A percentile compares a stretch with the other conserved stretches of the same genome.
Conservation (phyloP, 2,329 filamentous ascomycete genomes). For the Triangularia verruculosa region DNA sequence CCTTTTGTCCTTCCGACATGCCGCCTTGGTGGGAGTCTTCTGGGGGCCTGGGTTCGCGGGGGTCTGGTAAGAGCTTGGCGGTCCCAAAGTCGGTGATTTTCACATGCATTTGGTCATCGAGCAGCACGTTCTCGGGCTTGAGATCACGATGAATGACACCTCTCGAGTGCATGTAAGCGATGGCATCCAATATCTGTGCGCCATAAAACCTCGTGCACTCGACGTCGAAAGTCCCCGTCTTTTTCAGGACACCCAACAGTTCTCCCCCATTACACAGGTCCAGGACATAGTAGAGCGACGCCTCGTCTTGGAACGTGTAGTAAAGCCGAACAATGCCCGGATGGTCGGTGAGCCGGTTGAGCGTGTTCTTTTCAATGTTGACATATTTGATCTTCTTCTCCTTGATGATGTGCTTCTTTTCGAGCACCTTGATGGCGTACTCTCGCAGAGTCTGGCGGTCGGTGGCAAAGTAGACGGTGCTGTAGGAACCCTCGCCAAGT, state of each 20-base stretch:
- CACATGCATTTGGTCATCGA: constrained; percentile 94
- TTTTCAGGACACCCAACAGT: constrained; percentile 87
- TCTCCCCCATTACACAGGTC: constrained; percentile 92
- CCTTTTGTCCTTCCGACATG: constrained; percentile 61
- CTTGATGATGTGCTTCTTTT: constrained; percentile 99
- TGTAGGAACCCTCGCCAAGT: constrained; percentile 95
- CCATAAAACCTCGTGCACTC: constrained; percentile 94
- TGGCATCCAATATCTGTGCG: constrained; percentile 91
- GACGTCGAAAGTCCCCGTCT: constrained; percentile 88
- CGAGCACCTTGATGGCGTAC: constrained; percentile 96
- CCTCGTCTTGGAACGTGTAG: constrained; percentile 97
- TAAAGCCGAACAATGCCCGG: constrained; percentile 95
- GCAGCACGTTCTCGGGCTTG: constrained; percentile 93
- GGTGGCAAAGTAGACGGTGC: constrained; percentile 87
- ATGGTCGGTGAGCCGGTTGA: constrained; percentile 94
- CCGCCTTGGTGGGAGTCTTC: constrained; percentile 36
- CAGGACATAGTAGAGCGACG: constrained; percentile 93
- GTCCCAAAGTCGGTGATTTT: constrained; percentile 99
- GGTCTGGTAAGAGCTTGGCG: constrained; percentile 79
- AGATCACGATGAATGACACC: constrained; percentile 95
- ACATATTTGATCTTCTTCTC: constrained; percentile 99
- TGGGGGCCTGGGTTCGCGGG: constrained; percentile 45
- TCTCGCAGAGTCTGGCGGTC: constrained; percentile 93
- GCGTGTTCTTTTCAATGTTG: constrained; percentile 97
- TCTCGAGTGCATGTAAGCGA: constrained; percentile 96